Evolutionary conservation across 768 basidiomycete genomes (phyloP).

Genomic region (Candolleomyces eurysporus): DNA sequence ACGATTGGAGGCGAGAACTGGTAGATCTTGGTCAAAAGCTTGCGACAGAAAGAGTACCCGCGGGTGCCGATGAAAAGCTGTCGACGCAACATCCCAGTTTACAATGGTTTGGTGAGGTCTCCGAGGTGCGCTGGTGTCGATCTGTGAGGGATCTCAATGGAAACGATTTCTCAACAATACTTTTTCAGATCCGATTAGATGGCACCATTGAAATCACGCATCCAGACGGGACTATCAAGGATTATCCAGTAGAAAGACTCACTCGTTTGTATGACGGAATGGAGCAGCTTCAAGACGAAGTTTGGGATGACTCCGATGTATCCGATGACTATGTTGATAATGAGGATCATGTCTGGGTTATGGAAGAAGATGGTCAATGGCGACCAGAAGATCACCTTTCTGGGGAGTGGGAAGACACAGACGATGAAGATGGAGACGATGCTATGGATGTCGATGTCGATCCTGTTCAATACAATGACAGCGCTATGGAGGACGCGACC

Average conservation of each 20-base stretch:
- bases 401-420: conserved; percentile 36
- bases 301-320: conserved; percentile 52
- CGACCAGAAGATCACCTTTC: conserved; percentile 42
- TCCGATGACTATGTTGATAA: conserved; percentile 40
- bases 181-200: conserved; percentile 62
- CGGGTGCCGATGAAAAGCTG: conserved; percentile 37
- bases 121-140: conserved; percentile 44
- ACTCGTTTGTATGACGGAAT: conserved; percentile 79
- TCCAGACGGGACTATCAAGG: conserved; percentile 47
- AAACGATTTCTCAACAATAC: conserved; percentile 9
- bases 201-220: conserved; percentile 74
- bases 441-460: not conserved
- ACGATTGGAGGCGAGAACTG: conserved; percentile 75
- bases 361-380: conserved; percentile 47
- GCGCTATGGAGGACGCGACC: not conserved
- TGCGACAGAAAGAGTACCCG: conserved; percentile 44
- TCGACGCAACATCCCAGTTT: conserved; percentile 38
- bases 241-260: conserved; percentile 64
- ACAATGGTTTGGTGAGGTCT: conserved; percentile 88
- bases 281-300: conserved; percentile 73
- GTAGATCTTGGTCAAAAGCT: conserved; percentile 59
- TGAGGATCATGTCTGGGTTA: conserved; percentile 41
- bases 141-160: not conserved
- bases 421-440: conserved; percentile 8
- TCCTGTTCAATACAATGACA: too few relatives aligned